A percentile compares a stretch with the other conserved stretches of the same genome.
phyloP scores from a whole-genome alignment of 2,329 filamentous ascomycete species.

The Colletotrichum lindemuthianum region DNA sequence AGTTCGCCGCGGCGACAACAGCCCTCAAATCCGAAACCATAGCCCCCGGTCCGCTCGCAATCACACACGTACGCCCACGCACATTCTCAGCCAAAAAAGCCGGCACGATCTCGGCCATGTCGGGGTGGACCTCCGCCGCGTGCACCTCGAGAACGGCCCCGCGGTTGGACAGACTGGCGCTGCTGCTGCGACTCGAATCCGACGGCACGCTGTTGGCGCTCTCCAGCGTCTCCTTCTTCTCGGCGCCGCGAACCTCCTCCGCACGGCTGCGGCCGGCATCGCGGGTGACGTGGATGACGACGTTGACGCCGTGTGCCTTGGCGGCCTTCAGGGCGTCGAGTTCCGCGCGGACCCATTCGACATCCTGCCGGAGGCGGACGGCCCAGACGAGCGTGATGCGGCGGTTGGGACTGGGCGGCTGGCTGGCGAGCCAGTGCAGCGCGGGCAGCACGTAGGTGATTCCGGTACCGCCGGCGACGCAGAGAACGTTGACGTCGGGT shows the following conservation, averaged over 20 bases:
- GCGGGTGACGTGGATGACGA: slow-evolving; percentile 14
- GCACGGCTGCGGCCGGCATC: neutral
- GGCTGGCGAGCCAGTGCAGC: slow-evolving; percentile 40
- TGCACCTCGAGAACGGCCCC: slow-evolving; percentile 35
- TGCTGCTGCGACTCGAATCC: slow-evolving; percentile 58
- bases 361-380: slow-evolving; percentile 54
- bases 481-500: slow-evolving; percentile 51
- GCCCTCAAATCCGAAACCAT: slow-evolving; percentile 68
- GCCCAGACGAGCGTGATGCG: slow-evolving; percentile 66
- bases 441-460: slow-evolving; percentile 55
- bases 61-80: slow-evolving; percentile 62
- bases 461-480: slow-evolving; percentile 52
- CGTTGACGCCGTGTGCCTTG: slow-evolving; percentile 13
- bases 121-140: slow-evolving; percentile 52
- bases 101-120: slow-evolving; percentile 57
- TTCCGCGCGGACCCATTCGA: slow-evolving; percentile 19
- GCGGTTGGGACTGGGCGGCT: slow-evolving; percentile 45
- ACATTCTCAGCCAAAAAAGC: slow-evolving; percentile 59
- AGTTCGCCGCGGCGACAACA: slow-evolving; percentile 64
- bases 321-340: slow-evolving; percentile 1
- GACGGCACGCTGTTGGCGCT: neutral
- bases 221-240: neutral
- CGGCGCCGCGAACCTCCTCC: neutral
- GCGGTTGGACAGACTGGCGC: slow-evolving; percentile 60
- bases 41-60: slow-evolving; percentile 68